Conservation (phyloP, 441 rosid species). For the Monsonia emarginata region DNA sequence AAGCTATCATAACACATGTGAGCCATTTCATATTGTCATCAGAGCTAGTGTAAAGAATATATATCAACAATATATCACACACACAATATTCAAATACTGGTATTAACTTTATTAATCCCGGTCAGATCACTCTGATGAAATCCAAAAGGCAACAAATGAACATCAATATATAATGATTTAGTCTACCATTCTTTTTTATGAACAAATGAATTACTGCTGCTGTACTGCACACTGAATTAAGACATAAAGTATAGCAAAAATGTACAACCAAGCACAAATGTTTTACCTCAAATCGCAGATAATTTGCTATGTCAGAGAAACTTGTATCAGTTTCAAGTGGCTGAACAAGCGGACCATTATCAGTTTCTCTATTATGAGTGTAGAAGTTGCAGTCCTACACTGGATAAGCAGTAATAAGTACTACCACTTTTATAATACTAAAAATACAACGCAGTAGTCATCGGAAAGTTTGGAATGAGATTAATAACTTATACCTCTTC, state of each 20-base stretch:
- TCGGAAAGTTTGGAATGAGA: background rate
- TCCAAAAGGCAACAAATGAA: background rate
- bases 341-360: constrained; percentile 23
- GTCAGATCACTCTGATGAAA: background rate
- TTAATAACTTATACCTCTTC: constrained; percentile 28
- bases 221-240: too few relatives aligned
- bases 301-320: constrained; percentile 30
- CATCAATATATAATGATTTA: background rate
- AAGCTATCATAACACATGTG: background rate
- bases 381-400: constrained; percentile 32
- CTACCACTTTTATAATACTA: background rate
- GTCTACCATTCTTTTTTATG: background rate
- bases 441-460: background rate
- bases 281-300: constrained; percentile 79
- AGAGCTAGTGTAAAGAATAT: background rate
- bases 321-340: constrained; percentile 27
- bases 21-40: background rate
- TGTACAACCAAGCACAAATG: background rate
- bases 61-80: background rate
- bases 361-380: constrained; percentile 15
- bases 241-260: background rate
- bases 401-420: background rate
- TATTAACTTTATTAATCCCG: background rate
- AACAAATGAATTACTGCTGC: background rate
- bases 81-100: background rate